phyloP scores from a whole-genome alignment of 768 basidiomycete species.

The Tephrocybe sp. region DNA sequence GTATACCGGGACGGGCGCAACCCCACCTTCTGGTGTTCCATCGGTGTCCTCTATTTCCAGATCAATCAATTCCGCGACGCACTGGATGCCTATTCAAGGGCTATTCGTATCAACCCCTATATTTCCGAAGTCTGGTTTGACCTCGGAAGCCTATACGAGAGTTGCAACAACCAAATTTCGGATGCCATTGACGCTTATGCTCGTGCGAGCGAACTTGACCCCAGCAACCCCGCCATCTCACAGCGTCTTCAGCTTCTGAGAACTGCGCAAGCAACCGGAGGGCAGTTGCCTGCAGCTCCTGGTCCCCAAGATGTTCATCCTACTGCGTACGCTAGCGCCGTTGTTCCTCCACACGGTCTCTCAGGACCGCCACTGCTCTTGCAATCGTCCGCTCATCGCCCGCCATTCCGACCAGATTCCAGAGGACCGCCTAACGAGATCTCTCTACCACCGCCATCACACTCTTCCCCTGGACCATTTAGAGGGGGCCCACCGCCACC shows the following conservation, averaged over 20 bases:
- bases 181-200: slow-evolving; percentile 99
- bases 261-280: slow-evolving; percentile 74
- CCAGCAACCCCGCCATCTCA: slow-evolving; percentile 76
- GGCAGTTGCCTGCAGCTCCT: slow-evolving; percentile 80
- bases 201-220: slow-evolving; percentile 91
- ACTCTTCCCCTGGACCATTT: slow-evolving; percentile 72
- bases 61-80: slow-evolving; percentile 99
- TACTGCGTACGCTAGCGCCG: slow-evolving; percentile 83
- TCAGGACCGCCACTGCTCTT: slow-evolving; percentile 66
- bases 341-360: slow-evolving; percentile 68
- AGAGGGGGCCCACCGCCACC: slow-evolving; percentile 82
- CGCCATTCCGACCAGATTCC: slow-evolving; percentile 65
- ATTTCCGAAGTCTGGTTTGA: slow-evolving; percentile 97
- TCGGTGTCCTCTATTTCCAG: slow-evolving; percentile 98
- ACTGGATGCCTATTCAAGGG: slow-evolving; percentile 96
- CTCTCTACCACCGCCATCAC: slow-evolving; percentile 60
- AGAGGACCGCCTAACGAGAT: slow-evolving; percentile 58
- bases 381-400: slow-evolving; percentile 48
- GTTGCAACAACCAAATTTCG: slow-evolving; percentile 97
- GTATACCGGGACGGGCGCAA: slow-evolving; percentile 98
- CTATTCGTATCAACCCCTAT: slow-evolving; percentile 98
- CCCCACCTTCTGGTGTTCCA: slow-evolving; percentile 99
- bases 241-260: slow-evolving; percentile 76
- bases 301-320: slow-evolving; percentile 96
- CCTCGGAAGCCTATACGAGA: slow-evolving; percentile 94